Percentiles rank a stretch among this genome's conserved stretches.
Evolutionary conservation across 129 eudicot genomes (phyloP).

Genomic region (Oenanthe sinensis): DNA sequence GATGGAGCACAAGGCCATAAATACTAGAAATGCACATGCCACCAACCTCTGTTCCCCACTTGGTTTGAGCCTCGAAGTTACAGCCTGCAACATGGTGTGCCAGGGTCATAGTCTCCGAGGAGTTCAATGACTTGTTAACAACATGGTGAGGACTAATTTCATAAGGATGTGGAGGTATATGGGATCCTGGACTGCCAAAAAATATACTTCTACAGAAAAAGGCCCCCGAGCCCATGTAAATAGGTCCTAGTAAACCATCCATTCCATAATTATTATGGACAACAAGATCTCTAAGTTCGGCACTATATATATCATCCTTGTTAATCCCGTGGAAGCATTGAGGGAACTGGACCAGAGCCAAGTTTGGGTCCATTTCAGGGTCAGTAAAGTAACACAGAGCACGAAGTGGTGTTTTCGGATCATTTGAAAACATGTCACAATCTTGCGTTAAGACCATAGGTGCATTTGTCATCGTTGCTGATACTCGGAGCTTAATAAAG

Average conservation of each 20-base stretch:
- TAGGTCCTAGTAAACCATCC: constrained; percentile 56
- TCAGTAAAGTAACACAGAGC: constrained; percentile 45
- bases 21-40: neutral
- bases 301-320: constrained; percentile 44
- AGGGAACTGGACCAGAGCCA: constrained; percentile 66
- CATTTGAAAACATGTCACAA: constrained; percentile 79
- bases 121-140: constrained; percentile 15
- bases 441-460: constrained; percentile 50
- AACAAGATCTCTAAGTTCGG: constrained; percentile 31
- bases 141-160: constrained; percentile 6
- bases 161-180: neutral
- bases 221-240: constrained; percentile 53
- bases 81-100: constrained; percentile 41
- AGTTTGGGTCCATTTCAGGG: constrained; percentile 23
- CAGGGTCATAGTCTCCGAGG: constrained; percentile 18
- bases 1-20: constrained; percentile 15
- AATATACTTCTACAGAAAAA: constrained; percentile 40
- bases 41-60: constrained; percentile 55
- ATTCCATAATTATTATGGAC: constrained; percentile 31
- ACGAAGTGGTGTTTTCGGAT: constrained; percentile 50
- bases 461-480: constrained; percentile 63
- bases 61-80: constrained; percentile 35
- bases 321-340: constrained; percentile 44
- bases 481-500: constrained; percentile 61
- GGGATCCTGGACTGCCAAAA: constrained; percentile 28